phyloP scores from a whole-genome alignment of 148 eudicot genomes.

The Rhododendron ferrugineum region DNA sequence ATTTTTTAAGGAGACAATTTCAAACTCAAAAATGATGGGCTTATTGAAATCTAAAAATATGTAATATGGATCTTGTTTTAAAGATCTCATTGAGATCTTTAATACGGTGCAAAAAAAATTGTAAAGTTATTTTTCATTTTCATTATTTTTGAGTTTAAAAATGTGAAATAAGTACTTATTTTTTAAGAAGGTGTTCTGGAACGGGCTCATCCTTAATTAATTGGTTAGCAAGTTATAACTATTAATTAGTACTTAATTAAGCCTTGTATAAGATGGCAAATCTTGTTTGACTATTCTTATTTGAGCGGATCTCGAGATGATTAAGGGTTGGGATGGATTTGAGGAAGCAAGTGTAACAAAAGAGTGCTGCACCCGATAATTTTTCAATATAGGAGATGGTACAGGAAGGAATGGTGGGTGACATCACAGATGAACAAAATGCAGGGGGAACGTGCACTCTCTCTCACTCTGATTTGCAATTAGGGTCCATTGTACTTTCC shows the following conservation, averaged over 20 bases:
- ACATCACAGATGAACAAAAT: slow-evolving; percentile 16
- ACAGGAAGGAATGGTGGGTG: slow-evolving; percentile 18
- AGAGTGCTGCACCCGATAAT: background rate
- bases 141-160: no score
- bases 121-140: no score
- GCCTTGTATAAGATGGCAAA: slow-evolving; percentile 16
- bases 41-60: no score
- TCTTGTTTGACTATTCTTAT: background rate
- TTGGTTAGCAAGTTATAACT: background rate
- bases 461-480: background rate
- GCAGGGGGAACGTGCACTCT: slow-evolving; percentile 22
- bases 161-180: no score
- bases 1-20: no score
- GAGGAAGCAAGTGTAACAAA: no score
- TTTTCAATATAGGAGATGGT: background rate
- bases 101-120: no score
- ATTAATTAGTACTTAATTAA: slow-evolving; percentile 20
- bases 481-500: slow-evolving; percentile 10
- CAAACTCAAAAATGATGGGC: no score
- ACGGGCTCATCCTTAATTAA: background rate
- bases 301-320: background rate
- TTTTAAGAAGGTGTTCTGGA: no score
- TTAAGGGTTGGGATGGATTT: background rate
- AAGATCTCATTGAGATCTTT: no score
- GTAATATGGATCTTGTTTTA: no score